Evolutionary conservation across 2,329 filamentous ascomycete genomes (phyloP), one percentile per base, ranked within the genome.

Genomic region (Coniochaeta ligniaria): DNA sequence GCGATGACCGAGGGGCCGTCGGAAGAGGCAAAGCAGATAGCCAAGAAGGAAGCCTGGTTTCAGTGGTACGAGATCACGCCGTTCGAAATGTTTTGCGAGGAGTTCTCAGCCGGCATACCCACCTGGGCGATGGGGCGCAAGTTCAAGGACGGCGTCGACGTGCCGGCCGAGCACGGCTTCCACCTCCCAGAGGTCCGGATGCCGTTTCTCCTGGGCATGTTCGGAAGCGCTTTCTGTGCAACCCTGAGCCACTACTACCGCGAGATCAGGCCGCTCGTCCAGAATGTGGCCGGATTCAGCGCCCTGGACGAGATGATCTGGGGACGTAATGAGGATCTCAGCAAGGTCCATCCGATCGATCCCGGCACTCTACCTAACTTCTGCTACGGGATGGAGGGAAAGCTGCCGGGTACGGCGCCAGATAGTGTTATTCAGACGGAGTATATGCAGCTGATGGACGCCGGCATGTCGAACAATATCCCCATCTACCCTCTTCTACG

Each of bases 61-160:
- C 94, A 99, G 68, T 98, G 95, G 94, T 97, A 95, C 66, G 95
- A 99, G 70, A 89, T 94, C 68, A 96, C 92, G 0, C 94, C 94
- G 0, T 97, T 96, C 69, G 94, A 98, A 72, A 89, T 97, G 71
- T 97, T 95, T 73, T 96, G 92, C 67, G 94, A 98, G 73, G 94
- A 97, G 69, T 87, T 96, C 58, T 83, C 83, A 26, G 92, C 94
- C 2, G 94, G 95, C 3, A 97, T 99, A 63, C 95, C 95, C 0
- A 96, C 91, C 0, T 99, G 94, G 92, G 91, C 92, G 7, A 78
- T 98, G 62, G 95, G 95, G 3, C 84, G 95, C 54, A 87, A 83
- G 61, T 99, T 97, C 73, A 78, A 90, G 36, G 80, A 84, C 43
- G 95, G 95, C 20, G 73, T 76, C 47, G 89, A 89, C 62, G 74